Evolutionary conservation across 495 filamentous ascomycete species (phyloP).

Genomic region (Evernia prunastri): DNA sequence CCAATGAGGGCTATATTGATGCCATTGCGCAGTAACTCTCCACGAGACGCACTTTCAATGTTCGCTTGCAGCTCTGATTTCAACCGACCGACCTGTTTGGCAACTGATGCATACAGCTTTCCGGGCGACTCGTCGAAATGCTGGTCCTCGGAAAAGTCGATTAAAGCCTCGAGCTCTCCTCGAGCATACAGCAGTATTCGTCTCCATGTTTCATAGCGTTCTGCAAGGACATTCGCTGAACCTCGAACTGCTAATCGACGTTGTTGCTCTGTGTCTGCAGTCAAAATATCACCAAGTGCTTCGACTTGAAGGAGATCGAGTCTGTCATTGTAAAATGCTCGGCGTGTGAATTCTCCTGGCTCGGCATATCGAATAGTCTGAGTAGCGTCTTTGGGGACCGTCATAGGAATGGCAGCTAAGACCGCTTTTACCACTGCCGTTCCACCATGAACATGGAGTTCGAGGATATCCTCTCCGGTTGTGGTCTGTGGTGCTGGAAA

Average conservation of each 20-base stretch:
- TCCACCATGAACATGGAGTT: constrained; percentile 92
- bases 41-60: constrained; percentile 68
- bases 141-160: constrained; percentile 96
- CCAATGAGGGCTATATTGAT: constrained; percentile 82
- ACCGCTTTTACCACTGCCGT: constrained; percentile 81
- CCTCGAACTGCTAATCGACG: constrained; percentile 78
- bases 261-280: constrained; percentile 91
- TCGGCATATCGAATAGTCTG: constrained; percentile 76
- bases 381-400: constrained; percentile 19
- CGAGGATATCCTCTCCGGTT: constrained; percentile 88
- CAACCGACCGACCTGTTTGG: constrained; percentile 53
- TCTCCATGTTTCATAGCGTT: constrained; percentile 81
- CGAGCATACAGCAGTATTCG: constrained; percentile 68
- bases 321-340: constrained; percentile 82
- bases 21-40: constrained; percentile 78
- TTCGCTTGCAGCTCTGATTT: constrained; percentile 56
- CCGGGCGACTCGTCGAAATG: constrained; percentile 86
- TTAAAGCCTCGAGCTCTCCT: constrained; percentile 88
- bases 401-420: constrained; percentile 61
- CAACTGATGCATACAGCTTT: constrained; percentile 62
- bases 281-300: constrained; percentile 75
- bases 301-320: constrained; percentile 92
- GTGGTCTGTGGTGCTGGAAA: constrained; percentile 79
- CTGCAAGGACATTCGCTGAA: constrained; percentile 59
- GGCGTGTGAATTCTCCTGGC: constrained; percentile 89